These are phyloP conservation scores for Ogataea dorogensis DNA, from an alignment of 805 yeast genomes.

Conservation along the genomic window DNA sequence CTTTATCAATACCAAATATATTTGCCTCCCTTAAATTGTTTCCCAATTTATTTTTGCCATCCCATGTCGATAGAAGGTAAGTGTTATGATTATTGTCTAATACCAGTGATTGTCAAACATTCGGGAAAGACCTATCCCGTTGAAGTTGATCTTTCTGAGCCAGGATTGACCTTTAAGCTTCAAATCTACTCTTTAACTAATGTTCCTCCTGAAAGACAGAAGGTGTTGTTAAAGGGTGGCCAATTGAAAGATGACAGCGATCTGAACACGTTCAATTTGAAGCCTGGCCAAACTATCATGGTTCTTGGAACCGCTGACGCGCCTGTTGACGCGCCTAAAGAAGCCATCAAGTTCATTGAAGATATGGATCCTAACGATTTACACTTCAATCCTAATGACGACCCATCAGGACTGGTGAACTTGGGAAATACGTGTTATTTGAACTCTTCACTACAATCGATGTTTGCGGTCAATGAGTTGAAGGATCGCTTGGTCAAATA, in stretches of 20 bases:
- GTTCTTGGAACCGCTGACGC: constrained; percentile 75
- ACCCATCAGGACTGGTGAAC: constrained; percentile 67
- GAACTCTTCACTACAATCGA: constrained; percentile 65
- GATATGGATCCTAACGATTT: constrained; percentile 44
- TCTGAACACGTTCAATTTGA: constrained; percentile 52
- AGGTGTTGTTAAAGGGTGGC: constrained; percentile 86
- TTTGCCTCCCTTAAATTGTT: constrained; percentile 1
- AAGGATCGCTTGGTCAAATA: constrained; percentile 30
- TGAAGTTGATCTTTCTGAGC: constrained; percentile 51
- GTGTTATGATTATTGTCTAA: constrained; percentile 1
- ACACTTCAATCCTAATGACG: constrained; percentile 26
- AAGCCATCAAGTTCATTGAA: constrained; percentile 60
- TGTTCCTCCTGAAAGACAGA: constrained; percentile 88
- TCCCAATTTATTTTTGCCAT: constrained; percentile 10
- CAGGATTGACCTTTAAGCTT: constrained; percentile 62
- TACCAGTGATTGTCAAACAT: constrained; percentile 52
- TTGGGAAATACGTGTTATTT: constrained; percentile 78
- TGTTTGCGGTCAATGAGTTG: constrained; percentile 46
- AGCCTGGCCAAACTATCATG: constrained; percentile 71
- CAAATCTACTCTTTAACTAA: constrained; percentile 71
- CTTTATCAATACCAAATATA: not conserved
- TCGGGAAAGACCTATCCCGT: constrained; percentile 65
- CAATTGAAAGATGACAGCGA: constrained; percentile 69
- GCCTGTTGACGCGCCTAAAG: constrained; percentile 45
- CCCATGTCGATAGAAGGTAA: constrained; percentile 10